Base-by-base conservation (phyloP, 2,329 filamentous ascomycete species). In the Pezicula carpinea region DNA sequence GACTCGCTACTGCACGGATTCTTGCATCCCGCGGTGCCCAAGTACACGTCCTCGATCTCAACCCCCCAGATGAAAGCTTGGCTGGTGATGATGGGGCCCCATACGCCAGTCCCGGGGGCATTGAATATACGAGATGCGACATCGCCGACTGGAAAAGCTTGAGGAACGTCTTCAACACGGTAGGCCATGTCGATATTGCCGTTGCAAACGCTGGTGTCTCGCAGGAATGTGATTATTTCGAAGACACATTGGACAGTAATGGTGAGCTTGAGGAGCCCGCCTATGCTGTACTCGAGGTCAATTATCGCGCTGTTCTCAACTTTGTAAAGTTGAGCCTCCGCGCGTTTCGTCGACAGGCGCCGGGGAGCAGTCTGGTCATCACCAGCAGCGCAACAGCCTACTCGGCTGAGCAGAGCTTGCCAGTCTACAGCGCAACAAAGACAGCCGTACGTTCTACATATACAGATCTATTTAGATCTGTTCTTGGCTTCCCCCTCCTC, bases 361-460 rank as follows among this genome's bases (percentile, higher is more conserved):
- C 5, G 32, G 17, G 17, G 13, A 65, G 66, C 2, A 64, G 64
- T 47, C 63, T 70, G 22, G 67, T 69, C n/a, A 60, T 71, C 29
- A 68, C 66, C 1, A 48, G 60, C 3, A 69, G 66, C 46, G 60
- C 64, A 0, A 66, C 66, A 5, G 66, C 62, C 0, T 69, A 69
- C 47, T 48, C 57, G 2, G 64, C 69, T 7, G 69, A 70, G 50
- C 62, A 65, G 21, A 55, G 44, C 6, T 45, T 69, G 5, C 66
- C 67, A 0, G 57, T 69, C 2, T 70, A 66, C 45, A 51, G 51
- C 17, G 59, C 53, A 1, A 36, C 38, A 4, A 63, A 63, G 43
- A 34, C 49, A 18, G 54, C 48, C 6, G 53, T 53, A 39, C 21
- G 50, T 50, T 10, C 8, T 23, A 5, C 22, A 8, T 23, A 23